phyloP scores from a whole-genome alignment of 306 rosid genomes.

The Castanopsis chinensis region DNA sequence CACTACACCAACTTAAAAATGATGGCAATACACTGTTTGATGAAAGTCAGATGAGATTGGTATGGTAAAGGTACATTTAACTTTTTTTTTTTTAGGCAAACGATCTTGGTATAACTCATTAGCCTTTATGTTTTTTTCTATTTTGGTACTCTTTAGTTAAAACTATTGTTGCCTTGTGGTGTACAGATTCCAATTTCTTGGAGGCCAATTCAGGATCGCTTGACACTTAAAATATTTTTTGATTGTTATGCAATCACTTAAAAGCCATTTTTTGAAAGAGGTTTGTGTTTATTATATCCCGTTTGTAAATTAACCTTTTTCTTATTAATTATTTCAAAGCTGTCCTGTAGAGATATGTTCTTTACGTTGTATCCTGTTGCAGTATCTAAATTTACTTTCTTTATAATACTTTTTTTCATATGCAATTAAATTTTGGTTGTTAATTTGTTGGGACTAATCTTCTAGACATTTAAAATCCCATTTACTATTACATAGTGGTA shows the following conservation, averaged over 20 bases:
- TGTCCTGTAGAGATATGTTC: background rate
- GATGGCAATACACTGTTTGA: constrained; percentile 40
- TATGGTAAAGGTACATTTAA: constrained; percentile 37
- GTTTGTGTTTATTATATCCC: constrained; percentile 25
- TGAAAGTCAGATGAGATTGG: constrained; percentile 57
- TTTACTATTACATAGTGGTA: no score
- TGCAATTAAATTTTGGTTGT: no score
- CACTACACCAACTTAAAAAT: constrained; percentile 35
- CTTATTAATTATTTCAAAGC: background rate
- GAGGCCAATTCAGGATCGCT: constrained; percentile 43
- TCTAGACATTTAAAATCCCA: no score
- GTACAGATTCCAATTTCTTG: constrained; percentile 39
- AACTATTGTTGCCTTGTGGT: constrained; percentile 2
- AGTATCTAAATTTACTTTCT: no score
- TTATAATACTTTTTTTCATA: no score
- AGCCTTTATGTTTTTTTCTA: constrained; percentile 6
- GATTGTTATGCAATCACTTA: constrained; percentile 48
- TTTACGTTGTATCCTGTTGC: no score
- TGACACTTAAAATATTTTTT: constrained; percentile 42
- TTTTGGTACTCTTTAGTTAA: constrained; percentile 17
- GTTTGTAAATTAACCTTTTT: background rate
- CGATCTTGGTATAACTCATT: background rate
- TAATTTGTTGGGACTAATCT: no score
- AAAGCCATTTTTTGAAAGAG: constrained; percentile 36
- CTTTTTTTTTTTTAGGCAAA: background rate